A percentile compares a stretch with the other conserved stretches of the same genome.
Conservation (phyloP, 2,329 filamentous ascomycete species). For the Penicillium sp. region DNA sequence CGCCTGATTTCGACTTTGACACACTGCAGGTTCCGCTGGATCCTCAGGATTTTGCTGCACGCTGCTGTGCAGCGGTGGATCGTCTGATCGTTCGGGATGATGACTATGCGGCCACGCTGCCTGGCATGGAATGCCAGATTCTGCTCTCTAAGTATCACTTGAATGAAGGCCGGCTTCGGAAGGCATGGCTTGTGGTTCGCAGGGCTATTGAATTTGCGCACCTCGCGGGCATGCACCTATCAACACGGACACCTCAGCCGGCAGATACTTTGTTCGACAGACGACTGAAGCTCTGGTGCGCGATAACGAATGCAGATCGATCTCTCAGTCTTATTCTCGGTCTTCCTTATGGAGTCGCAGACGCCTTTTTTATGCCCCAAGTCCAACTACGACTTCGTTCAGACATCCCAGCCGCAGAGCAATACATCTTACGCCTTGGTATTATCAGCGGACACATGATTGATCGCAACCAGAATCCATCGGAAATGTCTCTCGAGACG, state of each 20-base stretch:
- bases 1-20: constrained; percentile 39
- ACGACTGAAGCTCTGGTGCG: constrained; percentile 41
- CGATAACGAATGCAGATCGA: constrained; percentile 47
- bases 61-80: constrained; percentile 48
- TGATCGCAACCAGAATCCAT: constrained; percentile 42
- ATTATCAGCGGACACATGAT: constrained; percentile 40
- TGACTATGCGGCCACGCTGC: constrained; percentile 50
- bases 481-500: constrained; percentile 35
- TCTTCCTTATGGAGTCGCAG: constrained; percentile 47
- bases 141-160: constrained; percentile 54
- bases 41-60: constrained; percentile 46
- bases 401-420: constrained; percentile 22
- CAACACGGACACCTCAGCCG: constrained; percentile 28
- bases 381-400: constrained; percentile 22
- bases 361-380: constrained; percentile 32
- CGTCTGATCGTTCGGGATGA: constrained; percentile 51
- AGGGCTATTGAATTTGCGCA: constrained; percentile 54
- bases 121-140: constrained; percentile 54
- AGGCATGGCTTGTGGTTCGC: constrained; percentile 54
- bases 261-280: constrained; percentile 29
- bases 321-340: constrained; percentile 55
- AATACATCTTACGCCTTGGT: constrained; percentile 32
- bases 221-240: constrained; percentile 50
- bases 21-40: constrained; percentile 38
- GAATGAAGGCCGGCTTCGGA: constrained; percentile 55